Conservation (phyloP, 352 stramenopile species). For the Globisporangium canariense region DNA sequence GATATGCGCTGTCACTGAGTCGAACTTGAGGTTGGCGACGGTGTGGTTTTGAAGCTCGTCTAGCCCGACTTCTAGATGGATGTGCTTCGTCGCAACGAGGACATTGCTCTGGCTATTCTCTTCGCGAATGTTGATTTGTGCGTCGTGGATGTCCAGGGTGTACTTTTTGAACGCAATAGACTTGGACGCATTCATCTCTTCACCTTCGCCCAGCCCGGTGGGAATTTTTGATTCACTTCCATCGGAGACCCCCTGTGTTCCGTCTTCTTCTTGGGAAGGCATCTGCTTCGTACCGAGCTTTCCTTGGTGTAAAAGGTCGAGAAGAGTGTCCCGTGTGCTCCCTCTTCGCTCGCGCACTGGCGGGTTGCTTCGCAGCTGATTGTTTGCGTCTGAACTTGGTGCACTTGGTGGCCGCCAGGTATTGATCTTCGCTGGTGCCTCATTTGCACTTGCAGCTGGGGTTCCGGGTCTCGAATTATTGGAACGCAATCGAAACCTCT, state of each 20-base stretch:
- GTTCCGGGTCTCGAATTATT: not conserved
- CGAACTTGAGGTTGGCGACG: constrained; percentile 60
- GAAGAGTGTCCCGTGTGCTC: constrained; percentile 55
- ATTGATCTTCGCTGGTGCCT: not conserved
- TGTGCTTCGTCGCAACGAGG: constrained; percentile 68
- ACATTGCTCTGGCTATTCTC: constrained; percentile 63
- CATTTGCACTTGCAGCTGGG: not conserved
- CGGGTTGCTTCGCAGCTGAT: not conserved
- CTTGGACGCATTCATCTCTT: constrained; percentile 22
- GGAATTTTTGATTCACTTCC: constrained; percentile 12
- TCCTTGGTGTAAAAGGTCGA: constrained; percentile 73
- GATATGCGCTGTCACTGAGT: constrained; percentile 66
- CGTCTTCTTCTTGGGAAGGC: constrained; percentile 16
- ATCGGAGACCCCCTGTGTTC: constrained; percentile 10
- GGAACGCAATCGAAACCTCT: not conserved
- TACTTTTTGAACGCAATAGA: constrained; percentile 64
- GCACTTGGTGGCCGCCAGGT: not conserved
- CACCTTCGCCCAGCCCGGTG: constrained; percentile 1
- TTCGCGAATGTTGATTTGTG: constrained; percentile 77
- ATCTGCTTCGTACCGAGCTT: constrained; percentile 52
- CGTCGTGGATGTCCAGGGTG: constrained; percentile 72
- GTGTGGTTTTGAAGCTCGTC: constrained; percentile 41
- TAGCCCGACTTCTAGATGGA: constrained; percentile 68
- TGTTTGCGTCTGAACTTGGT: not conserved
- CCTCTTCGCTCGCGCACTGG: constrained; percentile 20